Base-by-base conservation (phyloP, 495 filamentous ascomycete genomes). In the Daldinia concentrica region DNA sequence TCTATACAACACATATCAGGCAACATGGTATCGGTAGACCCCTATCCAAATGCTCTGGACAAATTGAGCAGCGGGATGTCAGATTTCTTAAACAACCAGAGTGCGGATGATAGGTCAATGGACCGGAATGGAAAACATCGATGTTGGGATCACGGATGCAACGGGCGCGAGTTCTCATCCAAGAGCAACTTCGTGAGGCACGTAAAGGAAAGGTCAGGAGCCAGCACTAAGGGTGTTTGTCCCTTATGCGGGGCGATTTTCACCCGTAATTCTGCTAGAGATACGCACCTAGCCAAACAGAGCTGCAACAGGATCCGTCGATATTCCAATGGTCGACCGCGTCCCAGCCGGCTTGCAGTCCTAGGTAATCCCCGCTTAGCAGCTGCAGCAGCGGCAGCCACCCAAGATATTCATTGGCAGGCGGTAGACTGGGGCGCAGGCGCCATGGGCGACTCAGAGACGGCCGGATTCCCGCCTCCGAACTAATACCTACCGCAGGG, bases 61-160 rank as follows among this genome's bases (percentile, higher is more conserved):
- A 73, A 66, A 58, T 59, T 73, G 66, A 73, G 62, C 37, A 69
- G 57, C 12, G 66, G 60, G 17, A 56, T 73, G 62, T 32, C 71
- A 15, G 71, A 73, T 59, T 73, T 73, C 41, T 56, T 73, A 57
- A 57, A 58, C 6, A 73, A 62, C n/a, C 62, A 66, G 32, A 62
- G 62, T 17, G 48, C 50, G n/a, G 62, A 69, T 5, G 71, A 69
- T 27, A 62, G 17, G n/a, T 34, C 70, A 37, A 69, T 59, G 54
- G 58, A 67, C 9, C 54, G 51, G 50, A 55, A 59, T 26, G 71
- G 68, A 14, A 94, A 94, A 79, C 92, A 94, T n/a, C 93, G 94
- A 75, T 97, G 93, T 79, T 97, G 92, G 92, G 93, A 97, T 50
- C 93, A 97, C 73, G 93, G 93, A 17, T 97, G 93, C 85, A 95